Conservation (phyloP, 1,139 yeast genomes). For the Dujonia santamariae region DNA sequence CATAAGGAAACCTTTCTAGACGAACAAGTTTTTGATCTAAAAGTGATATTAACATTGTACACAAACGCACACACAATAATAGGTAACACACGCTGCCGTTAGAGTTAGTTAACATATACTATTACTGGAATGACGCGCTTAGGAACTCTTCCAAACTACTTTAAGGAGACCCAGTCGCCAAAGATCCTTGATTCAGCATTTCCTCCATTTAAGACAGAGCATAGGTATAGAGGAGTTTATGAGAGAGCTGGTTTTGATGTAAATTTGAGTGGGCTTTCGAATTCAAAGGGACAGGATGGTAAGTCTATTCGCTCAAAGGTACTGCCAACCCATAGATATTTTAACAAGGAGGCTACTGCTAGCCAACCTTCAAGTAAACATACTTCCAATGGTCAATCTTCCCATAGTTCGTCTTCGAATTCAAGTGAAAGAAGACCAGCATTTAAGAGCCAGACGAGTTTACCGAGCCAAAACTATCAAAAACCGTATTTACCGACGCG, state of each 20-base stretch:
- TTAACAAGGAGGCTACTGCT: not conserved
- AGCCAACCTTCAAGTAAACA: not conserved
- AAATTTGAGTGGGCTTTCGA: slow-evolving; percentile 17
- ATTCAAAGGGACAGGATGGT: not conserved
- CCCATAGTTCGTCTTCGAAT: not conserved
- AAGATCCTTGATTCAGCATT: slow-evolving; percentile 45
- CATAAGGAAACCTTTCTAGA: too few species aligned
- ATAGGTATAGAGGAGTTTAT: slow-evolving; percentile 56
- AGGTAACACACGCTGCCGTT: too few species aligned
- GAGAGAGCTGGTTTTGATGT: slow-evolving; percentile 69
- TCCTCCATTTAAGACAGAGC: slow-evolving; percentile 58
- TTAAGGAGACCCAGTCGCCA: slow-evolving; percentile 30
- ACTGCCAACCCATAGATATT: slow-evolving; percentile 2
- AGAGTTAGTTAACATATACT: too few species aligned
- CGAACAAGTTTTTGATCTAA: too few species aligned
- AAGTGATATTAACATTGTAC: too few species aligned
- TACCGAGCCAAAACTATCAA: not conserved
- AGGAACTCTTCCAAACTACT: slow-evolving; percentile 26
- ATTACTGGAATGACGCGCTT: slow-evolving; percentile 11
- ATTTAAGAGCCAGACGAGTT: slow-evolving; percentile 4
- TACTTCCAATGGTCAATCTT: not conserved
- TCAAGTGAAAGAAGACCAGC: too few species aligned
- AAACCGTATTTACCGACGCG: not conserved
- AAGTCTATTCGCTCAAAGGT: slow-evolving; percentile 3
- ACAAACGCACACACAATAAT: too few species aligned